These are phyloP conservation scores for Rutidosis leptorrhynchoides DNA, from an alignment of 129 eudicot genomes.

Conservation along the genomic window DNA sequence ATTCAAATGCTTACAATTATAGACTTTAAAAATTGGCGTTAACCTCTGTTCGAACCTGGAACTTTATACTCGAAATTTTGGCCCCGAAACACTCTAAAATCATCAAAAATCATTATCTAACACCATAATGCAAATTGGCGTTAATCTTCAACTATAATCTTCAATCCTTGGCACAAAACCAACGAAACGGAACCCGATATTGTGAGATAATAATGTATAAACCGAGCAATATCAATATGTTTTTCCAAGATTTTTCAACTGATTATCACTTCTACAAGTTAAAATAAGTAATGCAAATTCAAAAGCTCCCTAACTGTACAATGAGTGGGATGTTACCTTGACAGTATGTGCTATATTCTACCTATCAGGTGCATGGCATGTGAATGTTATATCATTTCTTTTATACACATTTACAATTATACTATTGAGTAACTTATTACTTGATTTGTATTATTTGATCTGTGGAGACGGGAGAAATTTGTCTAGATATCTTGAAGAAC, in stretches of 20 bases:
- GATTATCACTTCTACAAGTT: background rate
- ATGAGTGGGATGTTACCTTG: background rate
- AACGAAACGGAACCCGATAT: too few relatives aligned
- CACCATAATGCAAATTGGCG: too few relatives aligned
- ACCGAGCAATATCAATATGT: too few relatives aligned
- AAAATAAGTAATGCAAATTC: background rate
- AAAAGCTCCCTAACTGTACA: background rate
- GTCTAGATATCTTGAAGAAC: slow-evolving; percentile 95
- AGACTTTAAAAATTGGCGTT: too few relatives aligned
- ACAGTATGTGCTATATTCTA: background rate
- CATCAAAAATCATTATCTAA: too few relatives aligned
- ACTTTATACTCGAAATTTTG: too few relatives aligned
- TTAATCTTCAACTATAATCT: too few relatives aligned
- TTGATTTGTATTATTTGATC: slow-evolving; percentile 14
- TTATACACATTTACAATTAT: background rate
- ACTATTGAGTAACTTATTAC: background rate
- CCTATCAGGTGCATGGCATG: background rate
- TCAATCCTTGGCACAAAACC: too few relatives aligned
- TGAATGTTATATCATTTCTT: background rate
- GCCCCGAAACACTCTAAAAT: too few relatives aligned
- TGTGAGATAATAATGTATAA: too few relatives aligned
- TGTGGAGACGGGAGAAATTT: slow-evolving; percentile 91
- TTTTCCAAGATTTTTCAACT: background rate
- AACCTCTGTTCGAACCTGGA: too few relatives aligned
- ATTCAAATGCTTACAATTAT: too few relatives aligned